These are phyloP conservation scores for Cryphonectria nitschkei DNA, from an alignment of 2,329 filamentous ascomycete species.

Conservation along the genomic window DNA sequence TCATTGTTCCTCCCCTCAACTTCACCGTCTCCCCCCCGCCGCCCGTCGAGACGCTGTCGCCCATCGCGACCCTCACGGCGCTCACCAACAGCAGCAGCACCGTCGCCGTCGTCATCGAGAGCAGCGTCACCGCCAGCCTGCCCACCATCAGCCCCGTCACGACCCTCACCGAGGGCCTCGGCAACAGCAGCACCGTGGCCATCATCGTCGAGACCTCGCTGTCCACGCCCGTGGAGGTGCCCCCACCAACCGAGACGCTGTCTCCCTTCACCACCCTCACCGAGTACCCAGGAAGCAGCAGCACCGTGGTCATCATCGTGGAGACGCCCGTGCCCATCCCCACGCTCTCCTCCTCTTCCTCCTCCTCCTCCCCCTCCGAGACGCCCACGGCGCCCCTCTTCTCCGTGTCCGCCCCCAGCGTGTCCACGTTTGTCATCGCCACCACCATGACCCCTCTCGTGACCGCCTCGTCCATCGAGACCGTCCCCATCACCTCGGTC, in stretches of 20 bases:
- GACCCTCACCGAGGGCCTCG: not conserved
- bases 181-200: not conserved
- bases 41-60: not conserved
- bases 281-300: slow-evolving; percentile 5
- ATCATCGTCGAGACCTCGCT: not conserved
- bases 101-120: not conserved
- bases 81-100: not conserved
- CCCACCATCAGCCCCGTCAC: not conserved
- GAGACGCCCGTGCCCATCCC: not conserved
- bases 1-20: not conserved
- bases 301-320: not conserved
- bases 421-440: slow-evolving; percentile 38
- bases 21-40: not conserved
- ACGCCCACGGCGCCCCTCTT: not conserved
- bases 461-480: slow-evolving; percentile 30
- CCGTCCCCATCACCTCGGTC: slow-evolving; percentile 30
- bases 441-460: slow-evolving; percentile 39
- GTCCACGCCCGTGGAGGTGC: not conserved
- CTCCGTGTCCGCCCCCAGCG: slow-evolving; percentile 4
- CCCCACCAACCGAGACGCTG: not conserved
- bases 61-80: not conserved
- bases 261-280: not conserved
- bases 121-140: too few relatives aligned
- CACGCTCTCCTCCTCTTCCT: not conserved
- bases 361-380: not conserved